Conservation (phyloP, 129 eudicot genomes). For the Lactuca sativa region DNA sequence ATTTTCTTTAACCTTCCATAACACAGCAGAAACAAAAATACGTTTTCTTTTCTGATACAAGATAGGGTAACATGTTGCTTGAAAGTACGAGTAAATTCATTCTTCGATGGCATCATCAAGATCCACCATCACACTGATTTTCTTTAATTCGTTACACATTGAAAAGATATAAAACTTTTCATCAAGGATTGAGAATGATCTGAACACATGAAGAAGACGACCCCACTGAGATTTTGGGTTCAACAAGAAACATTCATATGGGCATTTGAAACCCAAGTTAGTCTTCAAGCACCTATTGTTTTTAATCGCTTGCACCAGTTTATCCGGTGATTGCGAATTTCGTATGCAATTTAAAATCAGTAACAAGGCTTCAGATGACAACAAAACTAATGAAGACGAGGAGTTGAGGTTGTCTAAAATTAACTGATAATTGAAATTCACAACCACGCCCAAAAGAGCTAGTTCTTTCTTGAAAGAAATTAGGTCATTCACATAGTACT, state of each 20-base stretch:
- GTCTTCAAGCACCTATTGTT: slow-evolving; percentile 41
- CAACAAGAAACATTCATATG: slow-evolving; percentile 40
- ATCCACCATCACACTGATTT: slow-evolving; percentile 46
- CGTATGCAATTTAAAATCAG: slow-evolving; percentile 33
- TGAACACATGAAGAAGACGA: slow-evolving; percentile 42
- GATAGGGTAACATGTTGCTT: slow-evolving; percentile 32
- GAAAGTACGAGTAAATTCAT: slow-evolving; percentile 35
- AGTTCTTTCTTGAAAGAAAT: slow-evolving; percentile 33
- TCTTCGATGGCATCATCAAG: slow-evolving; percentile 37
- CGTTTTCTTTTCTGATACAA: slow-evolving; percentile 35
- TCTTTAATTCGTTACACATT: slow-evolving; percentile 22
- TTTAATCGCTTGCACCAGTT: slow-evolving; percentile 29
- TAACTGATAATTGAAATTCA: slow-evolving; percentile 34
- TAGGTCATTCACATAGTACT: slow-evolving; percentile 40
- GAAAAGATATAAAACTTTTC: slow-evolving; percentile 30
- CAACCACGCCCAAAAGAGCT: slow-evolving; percentile 38
- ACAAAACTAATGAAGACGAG: slow-evolving; percentile 18
- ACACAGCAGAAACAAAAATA: slow-evolving; percentile 31
- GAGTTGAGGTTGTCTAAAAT: slow-evolving; percentile 42
- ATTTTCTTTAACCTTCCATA: slow-evolving; percentile 29
- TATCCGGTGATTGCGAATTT: slow-evolving; percentile 16
- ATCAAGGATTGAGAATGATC: slow-evolving; percentile 45
- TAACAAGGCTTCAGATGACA: slow-evolving; percentile 28
- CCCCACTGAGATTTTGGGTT: slow-evolving; percentile 48
- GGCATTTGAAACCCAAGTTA: slow-evolving; percentile 41